Base-by-base conservation (phyloP, 2,329 filamentous ascomycete genomes). In the Chrysoporthe puriensis region DNA sequence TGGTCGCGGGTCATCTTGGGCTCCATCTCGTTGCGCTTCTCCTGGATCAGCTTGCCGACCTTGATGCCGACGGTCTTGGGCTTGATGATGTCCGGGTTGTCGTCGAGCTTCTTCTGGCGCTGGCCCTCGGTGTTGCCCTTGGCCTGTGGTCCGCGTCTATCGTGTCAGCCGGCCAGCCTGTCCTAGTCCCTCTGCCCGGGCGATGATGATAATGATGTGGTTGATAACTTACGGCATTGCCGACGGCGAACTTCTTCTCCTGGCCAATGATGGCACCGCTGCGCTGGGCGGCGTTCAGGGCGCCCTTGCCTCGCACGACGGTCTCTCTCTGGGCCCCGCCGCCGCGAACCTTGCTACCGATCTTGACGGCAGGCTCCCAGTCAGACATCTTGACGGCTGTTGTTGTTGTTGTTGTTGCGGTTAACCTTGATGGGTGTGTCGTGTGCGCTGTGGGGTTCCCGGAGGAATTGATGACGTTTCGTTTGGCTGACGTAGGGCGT, bases 1-100 rank as follows among this genome's bases (percentile, higher is more conserved):
- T 90, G 87, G 81, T 96, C 96, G 82, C 98, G 96, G 67, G 94
- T 96, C 93, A 98, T 95, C 84, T 97, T 96, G 81, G 94, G 94
- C 81, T 91, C 91, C 78, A 93, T 90, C 78, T 91, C 88, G 77
- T 89, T 89, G 72, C 96, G 92, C 66, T 91, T 88, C 76, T 90
- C 87, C 76, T 89, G 86, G 82, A 98, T 97, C 72, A 91, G 92
- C 73, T 92, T 88, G 75, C 92, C 93, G 72, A 98, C 93, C 66
- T 87, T 85, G 76, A 86, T 85, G 78, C 94, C 93, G 68, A 97
- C 85, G 59, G 93, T 96, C 84, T 97, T 97, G 77, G 94, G 94
- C 85, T 97, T 97, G 82, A 98, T 91, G 82, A 97, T 97, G 79
- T 97, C 96, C 85, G 98, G 94, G 78, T 90, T 90, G 74, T 95